Percentiles rank a stretch among this genome's conserved stretches.
Conservation (phyloP, 192 early-diverging fungal genomes). For the Martensiomyces pterosporus region DNA sequence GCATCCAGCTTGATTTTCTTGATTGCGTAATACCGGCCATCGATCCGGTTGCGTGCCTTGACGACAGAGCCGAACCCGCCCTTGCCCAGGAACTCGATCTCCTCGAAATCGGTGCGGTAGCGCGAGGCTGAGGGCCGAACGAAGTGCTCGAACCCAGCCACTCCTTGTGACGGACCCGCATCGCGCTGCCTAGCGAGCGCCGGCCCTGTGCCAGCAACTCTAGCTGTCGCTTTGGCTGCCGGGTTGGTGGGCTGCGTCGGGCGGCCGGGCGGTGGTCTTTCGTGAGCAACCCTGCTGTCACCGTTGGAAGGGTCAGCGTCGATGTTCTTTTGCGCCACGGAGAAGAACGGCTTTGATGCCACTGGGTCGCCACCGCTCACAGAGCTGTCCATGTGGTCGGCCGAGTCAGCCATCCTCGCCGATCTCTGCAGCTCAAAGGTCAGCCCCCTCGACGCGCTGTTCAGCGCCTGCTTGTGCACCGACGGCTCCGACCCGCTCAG, state of each 20-base stretch:
- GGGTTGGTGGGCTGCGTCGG: no score
- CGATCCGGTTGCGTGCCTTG: constrained; percentile 84
- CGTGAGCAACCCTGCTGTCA: no score
- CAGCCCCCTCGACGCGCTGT: constrained; percentile 22
- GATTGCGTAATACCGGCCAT: constrained; percentile 79
- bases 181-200: no score
- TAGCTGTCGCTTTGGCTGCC: no score
- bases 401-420: background rate
- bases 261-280: no score
- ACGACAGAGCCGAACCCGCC: constrained; percentile 94
- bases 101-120: constrained; percentile 72
- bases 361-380: no score
- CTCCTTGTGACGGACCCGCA: background rate
- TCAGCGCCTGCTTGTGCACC: constrained; percentile 43
- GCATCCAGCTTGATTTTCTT: constrained; percentile 87
- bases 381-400: background rate
- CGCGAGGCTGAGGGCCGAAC: constrained; percentile 49
- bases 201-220: no score
- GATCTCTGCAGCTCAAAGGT: constrained; percentile 33
- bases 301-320: constrained; percentile 2
- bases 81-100: constrained; percentile 70
- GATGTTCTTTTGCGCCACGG: constrained; percentile 33
- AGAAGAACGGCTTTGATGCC: constrained; percentile 19
- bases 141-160: constrained; percentile 14
- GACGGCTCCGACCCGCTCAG: constrained; percentile 33